Base-by-base conservation (phyloP, 2,329 filamentous ascomycete species). In the Ophiognomonia clavigignenti-juglandacearum region DNA sequence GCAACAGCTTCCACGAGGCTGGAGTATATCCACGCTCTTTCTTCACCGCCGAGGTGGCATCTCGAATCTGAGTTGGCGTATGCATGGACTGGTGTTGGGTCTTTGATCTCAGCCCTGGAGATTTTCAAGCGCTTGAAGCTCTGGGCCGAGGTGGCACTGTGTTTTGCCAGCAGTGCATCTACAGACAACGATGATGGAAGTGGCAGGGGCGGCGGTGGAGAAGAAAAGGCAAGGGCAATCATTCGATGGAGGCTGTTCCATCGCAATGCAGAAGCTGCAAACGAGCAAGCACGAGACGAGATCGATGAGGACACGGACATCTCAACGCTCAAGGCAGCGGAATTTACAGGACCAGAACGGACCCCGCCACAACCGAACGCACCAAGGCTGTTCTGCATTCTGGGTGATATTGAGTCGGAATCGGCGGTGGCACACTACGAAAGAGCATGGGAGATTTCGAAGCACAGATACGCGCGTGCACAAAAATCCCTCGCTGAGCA, bases 71-170 rank as follows among this genome's bases (percentile, higher is more conserved):
- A 98, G 62, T 75, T 98, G 13, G 93, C 93, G 1, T 83, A 88
- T 51, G 82, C 90, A n/a, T 98, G 93, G 93, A 86, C 91, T 0
- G 79, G 82, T 39, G 78, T 96, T 3, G 93, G 93, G 9, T 95
- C 90, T 34, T 71, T 98, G 2, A 77, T 88, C 4, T 95, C 91
- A 1, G 93, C 93, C 0, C 77, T 98, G 2, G 93, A 96, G 51
- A 97, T 98, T 51, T 98, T 97, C 67, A 91, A 96, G 67, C 80
- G 93, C 3, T 71, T 98, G 16, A 83, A 90, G 47, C 84, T 97
- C 64, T 97, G 93, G 90, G 88, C 93, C 1, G 93, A 98, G 67
- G 89, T 91, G 4, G 92, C 93, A 0, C 74, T 98, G 2, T 98
- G 93, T 63, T 85, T 89, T 58, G 91, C 89, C 11, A 75, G 68